Conservation (phyloP, 805 yeast genomes). For the Wickerhamiella kurtzmanii region DNA sequence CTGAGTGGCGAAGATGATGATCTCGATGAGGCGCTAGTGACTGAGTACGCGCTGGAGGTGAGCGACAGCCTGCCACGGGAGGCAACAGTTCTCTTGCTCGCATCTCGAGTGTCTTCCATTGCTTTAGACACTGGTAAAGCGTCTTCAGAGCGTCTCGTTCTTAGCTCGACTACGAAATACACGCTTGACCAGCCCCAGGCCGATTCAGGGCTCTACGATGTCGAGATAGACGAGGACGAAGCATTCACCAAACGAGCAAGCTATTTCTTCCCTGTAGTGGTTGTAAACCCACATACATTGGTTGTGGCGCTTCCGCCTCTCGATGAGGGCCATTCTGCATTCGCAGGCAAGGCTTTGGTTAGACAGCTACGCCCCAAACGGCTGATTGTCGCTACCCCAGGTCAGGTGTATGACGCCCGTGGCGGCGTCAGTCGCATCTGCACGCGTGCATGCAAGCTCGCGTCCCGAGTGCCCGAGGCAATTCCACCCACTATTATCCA, state of each 20-base stretch:
- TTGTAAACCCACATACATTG: conserved; percentile 2
- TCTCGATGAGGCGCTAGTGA: conserved; percentile 5
- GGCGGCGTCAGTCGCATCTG: conserved; percentile 6
- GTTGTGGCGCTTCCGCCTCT: conserved; percentile 11
- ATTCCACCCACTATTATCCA: conserved; percentile 23
- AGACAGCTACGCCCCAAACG: conserved; percentile 1
- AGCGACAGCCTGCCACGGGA: not conserved
- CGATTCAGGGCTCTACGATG: conserved; percentile 9
- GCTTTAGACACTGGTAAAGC: conserved; percentile 3
- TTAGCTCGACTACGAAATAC: not conserved
- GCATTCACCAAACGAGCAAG: not conserved
- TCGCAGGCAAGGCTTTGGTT: conserved; percentile 9
- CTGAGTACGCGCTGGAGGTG: conserved; percentile 1
- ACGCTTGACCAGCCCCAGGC: no score
- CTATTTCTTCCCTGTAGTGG: conserved; percentile 1
- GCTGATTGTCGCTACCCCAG: conserved; percentile 14
- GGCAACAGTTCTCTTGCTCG: conserved; percentile 7
- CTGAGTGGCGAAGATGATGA: conserved; percentile 33
- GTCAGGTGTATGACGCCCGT: conserved; percentile 11
- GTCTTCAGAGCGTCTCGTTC: not conserved
- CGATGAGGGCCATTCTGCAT: conserved; percentile 11
- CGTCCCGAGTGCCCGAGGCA: conserved; percentile 12
- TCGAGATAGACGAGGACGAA: conserved; percentile 5
- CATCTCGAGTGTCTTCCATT: conserved; percentile 7
- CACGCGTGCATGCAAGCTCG: not conserved